These are phyloP conservation scores for Adansonia gregorii DNA, from an alignment of 441 rosid genomes.

Conservation along the genomic window DNA sequence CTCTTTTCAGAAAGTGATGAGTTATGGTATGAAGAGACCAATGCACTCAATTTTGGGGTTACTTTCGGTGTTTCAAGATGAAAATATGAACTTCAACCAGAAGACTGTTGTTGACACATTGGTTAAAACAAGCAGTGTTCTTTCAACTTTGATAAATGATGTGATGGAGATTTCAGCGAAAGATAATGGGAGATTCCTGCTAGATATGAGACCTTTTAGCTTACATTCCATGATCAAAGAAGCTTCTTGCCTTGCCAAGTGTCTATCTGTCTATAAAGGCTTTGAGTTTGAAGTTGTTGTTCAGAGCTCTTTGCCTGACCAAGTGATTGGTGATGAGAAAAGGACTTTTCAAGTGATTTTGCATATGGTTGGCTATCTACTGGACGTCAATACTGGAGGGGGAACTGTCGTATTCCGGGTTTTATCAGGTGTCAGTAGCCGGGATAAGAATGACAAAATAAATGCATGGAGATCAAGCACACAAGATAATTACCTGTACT, in stretches of 20 bases:
- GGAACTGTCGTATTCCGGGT: slow-evolving; percentile 53
- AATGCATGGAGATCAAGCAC: slow-evolving; percentile 46
- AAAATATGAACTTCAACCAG: slow-evolving; percentile 54
- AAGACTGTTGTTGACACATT: slow-evolving; percentile 57
- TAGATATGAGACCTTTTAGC: slow-evolving; percentile 56
- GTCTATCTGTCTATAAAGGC: slow-evolving; percentile 59
- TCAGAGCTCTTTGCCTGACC: slow-evolving; percentile 59
- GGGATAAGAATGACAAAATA: slow-evolving; percentile 47
- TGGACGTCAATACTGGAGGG: slow-evolving; percentile 49
- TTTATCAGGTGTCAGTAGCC: slow-evolving; percentile 41
- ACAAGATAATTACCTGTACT: slow-evolving; percentile 43
- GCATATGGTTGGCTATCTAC: slow-evolving; percentile 73
- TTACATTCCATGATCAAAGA: slow-evolving; percentile 67
- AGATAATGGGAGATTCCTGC: slow-evolving; percentile 56
- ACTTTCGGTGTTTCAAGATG: slow-evolving; percentile 61
- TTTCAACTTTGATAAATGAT: slow-evolving; percentile 63
- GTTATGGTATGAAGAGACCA: slow-evolving; percentile 78
- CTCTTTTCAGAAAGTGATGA: slow-evolving; percentile 81
- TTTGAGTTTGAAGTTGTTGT: slow-evolving; percentile 57
- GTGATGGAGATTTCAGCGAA: slow-evolving; percentile 65
- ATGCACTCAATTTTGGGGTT: slow-evolving; percentile 76
- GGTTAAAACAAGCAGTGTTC: slow-evolving; percentile 59
- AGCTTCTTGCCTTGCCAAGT: slow-evolving; percentile 69
- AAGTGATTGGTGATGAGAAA: slow-evolving; percentile 68
- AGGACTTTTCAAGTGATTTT: slow-evolving; percentile 76